A percentile compares a stretch with the other conserved stretches of the same genome.
Conservation (phyloP, 768 basidiomycete genomes). For the Naganishia kalamii region DNA sequence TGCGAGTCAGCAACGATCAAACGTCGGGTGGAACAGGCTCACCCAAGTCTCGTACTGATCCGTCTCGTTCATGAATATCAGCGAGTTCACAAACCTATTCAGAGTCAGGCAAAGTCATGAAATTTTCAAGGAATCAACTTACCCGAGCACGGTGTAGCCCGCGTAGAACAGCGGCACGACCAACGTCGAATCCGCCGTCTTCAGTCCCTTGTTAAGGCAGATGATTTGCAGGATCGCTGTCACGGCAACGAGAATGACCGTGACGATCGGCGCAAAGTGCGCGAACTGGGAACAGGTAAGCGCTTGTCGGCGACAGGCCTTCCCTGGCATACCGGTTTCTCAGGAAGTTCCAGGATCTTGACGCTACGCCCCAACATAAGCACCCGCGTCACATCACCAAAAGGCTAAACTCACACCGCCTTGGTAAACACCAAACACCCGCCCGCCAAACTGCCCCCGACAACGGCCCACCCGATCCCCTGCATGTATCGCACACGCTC, state of each 20-base stretch:
- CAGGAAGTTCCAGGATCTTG: slow-evolving; percentile 53
- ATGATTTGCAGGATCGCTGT: slow-evolving; percentile 87
- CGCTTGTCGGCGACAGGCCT: background rate
- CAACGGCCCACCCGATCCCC: slow-evolving; percentile 89
- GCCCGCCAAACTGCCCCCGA: slow-evolving; percentile 83
- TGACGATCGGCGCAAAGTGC: slow-evolving; percentile 71
- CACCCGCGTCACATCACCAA: slow-evolving; percentile 24
- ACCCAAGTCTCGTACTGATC: slow-evolving; percentile 79
- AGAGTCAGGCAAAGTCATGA: background rate
- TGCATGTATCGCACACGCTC: slow-evolving; percentile 80
- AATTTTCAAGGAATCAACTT: background rate
- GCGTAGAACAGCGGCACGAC: slow-evolving; percentile 95
- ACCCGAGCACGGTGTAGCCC: slow-evolving; percentile 46
- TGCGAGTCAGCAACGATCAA: slow-evolving; percentile 17
- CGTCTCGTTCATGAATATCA: slow-evolving; percentile 74
- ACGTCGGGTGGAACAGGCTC: slow-evolving; percentile 31
- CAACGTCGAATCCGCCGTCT: slow-evolving; percentile 63
- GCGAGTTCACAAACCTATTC: slow-evolving; percentile 58
- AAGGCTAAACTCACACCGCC: slow-evolving; percentile 54
- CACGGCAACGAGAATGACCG: slow-evolving; percentile 54
- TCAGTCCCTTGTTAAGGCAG: slow-evolving; percentile 82
- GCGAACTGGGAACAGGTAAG: slow-evolving; percentile 54
- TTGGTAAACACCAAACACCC: slow-evolving; percentile 81
- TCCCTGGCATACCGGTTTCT: slow-evolving; percentile 9
- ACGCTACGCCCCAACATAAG: slow-evolving; percentile 52